Evolutionary conservation across 73 alveolate species (phyloP), one percentile per base, ranked within the genome.

Genomic region (Paramecium biaurelia): DNA sequence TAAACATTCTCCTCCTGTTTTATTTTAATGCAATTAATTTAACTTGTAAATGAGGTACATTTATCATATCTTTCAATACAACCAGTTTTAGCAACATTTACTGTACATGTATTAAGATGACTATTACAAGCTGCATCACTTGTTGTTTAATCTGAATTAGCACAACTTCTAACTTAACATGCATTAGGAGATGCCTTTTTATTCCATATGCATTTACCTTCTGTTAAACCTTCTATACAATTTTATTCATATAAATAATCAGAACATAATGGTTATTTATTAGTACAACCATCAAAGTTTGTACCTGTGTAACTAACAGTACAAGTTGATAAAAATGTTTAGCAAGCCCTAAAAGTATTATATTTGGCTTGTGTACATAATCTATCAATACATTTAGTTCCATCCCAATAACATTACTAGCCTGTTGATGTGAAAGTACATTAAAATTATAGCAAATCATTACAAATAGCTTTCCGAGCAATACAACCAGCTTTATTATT

Each of bases 111-210:
- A 8, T 28, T 18, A 9, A 79, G 45, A 43, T 43, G 74, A 47
- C 9, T 41, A 9, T 28, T 45, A 24, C 90, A 79, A n/a, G 45
- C 45, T n/a, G 57, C 90, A 79, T 79, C 90, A 21, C 42, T 30
- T 23, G 76, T 43, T 8, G 56, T 26, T 20, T 38, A 38, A 43
- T 41, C 74, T 18, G 90, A 79, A 24, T 79, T 79, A 7, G 70
- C 20, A 79, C 90, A 79, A 42, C 76, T 43, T 79, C 90, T 79
- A 8, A 34, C 41, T 47, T 79, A 38, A 79, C 90, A 79, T 30
- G 72, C 90, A 43, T 32, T 26, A 24, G 90, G 90, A 43, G 90
- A 79, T 43, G 72, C 70, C 12, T 43, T 41, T 38, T 21, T 43
- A 79, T 79, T 79, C 90, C 90, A 79, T 11, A 79, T 47, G 18